Evolutionary conservation across 192 early-diverging fungal species (phyloP), one percentile per base, ranked within the genome.

Genomic region (Coemansia sp.): DNA sequence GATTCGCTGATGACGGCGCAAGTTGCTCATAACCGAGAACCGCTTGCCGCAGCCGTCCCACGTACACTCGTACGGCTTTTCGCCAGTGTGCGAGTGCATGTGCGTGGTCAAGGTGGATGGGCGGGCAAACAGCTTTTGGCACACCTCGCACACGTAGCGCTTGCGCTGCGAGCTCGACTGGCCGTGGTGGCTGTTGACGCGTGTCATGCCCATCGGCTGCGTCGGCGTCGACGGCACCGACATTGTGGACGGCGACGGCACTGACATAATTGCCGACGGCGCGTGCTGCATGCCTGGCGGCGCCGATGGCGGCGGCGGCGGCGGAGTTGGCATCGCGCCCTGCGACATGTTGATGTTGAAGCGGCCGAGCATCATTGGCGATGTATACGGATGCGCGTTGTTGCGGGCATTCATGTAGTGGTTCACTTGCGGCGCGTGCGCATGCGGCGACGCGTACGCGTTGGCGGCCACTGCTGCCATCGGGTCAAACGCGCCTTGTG

Each of bases 11-110:
- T 89, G 87, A 15, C 87, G 82, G 20, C 87, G 78, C 64, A 89
- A 69, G 60, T 89, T 89, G 69, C 86, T 87, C 60, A 86, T 81
- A 31, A 89, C 87, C 8, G 87, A 89, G 66, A 89, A 89, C 46
- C 75, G 67, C 65, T 86, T 83, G 17, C 85, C 86, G 61, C 87
- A 89, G n/a, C 83, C 69, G 50, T 83, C 81, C 44, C 82, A 72
- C 15, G 72, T 65, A 57, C 87, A 88, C 72, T 82, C 75, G 53
- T 78, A 72, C 8, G 81, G 81, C 68, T 82, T 82, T 59, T 77
- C 81, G 59, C 81, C 81, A 0, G 81, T 82, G 20, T 82, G 81
- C 64, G 75, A 73, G 64, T 82, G 70, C 75, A 78, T 78, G 56
- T 82, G 81, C 12, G 81, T 82, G 2, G 67, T 46, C 2, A 82